These are phyloP conservation scores for Poteriospumella lacustris DNA, from an alignment of 108 stramenopile species.

Conservation along the genomic window DNA sequence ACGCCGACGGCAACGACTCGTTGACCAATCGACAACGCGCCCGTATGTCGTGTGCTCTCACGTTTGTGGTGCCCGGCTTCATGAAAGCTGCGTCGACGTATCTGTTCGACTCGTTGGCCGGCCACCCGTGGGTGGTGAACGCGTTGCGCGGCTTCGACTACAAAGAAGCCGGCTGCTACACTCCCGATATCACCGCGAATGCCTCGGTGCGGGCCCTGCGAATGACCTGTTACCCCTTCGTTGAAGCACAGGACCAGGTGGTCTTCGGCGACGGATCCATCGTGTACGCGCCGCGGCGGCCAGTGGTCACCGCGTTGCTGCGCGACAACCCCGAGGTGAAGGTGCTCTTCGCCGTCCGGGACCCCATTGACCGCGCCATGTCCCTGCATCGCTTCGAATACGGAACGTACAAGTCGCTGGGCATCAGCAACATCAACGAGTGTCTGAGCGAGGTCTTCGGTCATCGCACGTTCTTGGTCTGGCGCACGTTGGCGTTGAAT, in stretches of 20 bases:
- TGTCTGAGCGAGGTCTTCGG: not conserved
- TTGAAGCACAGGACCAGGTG: not conserved
- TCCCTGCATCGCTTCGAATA: not conserved
- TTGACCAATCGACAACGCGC: too few species aligned
- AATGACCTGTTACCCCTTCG: not conserved
- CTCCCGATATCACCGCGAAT: not conserved
- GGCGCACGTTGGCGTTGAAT: too few species aligned
- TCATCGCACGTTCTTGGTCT: too few species aligned
- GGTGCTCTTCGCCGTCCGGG: not conserved
- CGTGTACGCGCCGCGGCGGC: not conserved
- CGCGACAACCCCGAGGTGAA: not conserved
- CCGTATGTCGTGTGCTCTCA: constrained; percentile 1
- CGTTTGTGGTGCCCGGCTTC: constrained; percentile 5
- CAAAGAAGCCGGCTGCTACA: constrained; percentile 6
- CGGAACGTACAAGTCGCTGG: not conserved
- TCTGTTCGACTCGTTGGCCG: not conserved
- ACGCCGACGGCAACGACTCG: too few species aligned
- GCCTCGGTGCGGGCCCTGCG: too few species aligned
- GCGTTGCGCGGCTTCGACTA: not conserved
- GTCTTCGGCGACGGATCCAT: not conserved
- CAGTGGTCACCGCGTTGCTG: not conserved
- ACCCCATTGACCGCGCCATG: not conserved
- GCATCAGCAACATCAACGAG: not conserved
- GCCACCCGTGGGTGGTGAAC: not conserved
- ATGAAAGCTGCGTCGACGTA: constrained; percentile 12